A percentile compares a stretch with the other conserved stretches of the same genome.
Conservation (phyloP, 805 yeast genomes). For the Trichomonascus vanleenenianus region DNA sequence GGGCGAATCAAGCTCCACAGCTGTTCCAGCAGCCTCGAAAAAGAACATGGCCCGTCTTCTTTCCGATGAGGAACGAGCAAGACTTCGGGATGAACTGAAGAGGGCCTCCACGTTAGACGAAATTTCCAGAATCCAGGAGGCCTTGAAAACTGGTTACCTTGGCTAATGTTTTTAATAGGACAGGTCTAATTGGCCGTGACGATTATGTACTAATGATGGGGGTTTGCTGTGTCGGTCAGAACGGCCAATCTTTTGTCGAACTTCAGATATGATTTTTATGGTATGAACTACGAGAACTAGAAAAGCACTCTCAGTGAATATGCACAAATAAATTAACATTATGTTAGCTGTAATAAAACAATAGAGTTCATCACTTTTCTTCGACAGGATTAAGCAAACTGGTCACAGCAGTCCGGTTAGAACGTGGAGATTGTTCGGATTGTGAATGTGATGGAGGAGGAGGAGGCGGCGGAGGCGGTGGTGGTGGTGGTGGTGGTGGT, state of each 20-base stretch:
- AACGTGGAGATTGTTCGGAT: background rate
- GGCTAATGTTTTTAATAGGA: constrained; percentile 8
- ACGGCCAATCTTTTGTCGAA: background rate
- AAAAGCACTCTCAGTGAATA: no score
- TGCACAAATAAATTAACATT: no score
- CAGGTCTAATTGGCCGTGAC: background rate
- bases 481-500: background rate
- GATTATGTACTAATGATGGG: background rate
- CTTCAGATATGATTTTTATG: background rate
- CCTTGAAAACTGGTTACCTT: constrained; percentile 36
- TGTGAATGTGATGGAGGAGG: background rate
- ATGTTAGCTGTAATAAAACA: no score
- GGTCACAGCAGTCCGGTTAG: constrained; percentile 4
- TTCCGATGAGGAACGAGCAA: constrained; percentile 44
- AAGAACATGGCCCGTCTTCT: constrained; percentile 37
- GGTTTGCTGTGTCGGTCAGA: background rate
- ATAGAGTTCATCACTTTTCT: background rate
- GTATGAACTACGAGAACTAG: no score
- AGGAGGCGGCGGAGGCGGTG: background rate
- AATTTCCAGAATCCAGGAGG: constrained; percentile 59
- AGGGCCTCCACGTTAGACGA: constrained; percentile 67
- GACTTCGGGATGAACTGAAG: constrained; percentile 46
- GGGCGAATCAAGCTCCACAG: constrained; percentile 7
- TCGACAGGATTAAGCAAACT: constrained; percentile 1
- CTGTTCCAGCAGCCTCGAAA: constrained; percentile 23